These are phyloP conservation scores for Tubosaeta sp. DNA, from an alignment of 768 basidiomycete species.

Conservation along the genomic window DNA sequence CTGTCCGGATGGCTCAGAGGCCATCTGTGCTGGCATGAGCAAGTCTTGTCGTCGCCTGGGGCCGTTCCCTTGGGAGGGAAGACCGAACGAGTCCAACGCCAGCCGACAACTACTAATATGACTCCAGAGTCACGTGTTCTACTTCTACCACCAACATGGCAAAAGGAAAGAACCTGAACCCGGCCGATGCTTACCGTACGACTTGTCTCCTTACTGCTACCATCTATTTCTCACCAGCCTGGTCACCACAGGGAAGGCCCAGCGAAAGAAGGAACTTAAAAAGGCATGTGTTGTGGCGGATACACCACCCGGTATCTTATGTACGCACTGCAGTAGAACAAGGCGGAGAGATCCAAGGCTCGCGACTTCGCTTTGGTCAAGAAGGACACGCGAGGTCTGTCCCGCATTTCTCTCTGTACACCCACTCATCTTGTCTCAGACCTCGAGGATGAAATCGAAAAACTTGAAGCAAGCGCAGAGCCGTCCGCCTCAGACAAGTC, in stretches of 20 bases:
- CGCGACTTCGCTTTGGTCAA: slow-evolving; percentile 91
- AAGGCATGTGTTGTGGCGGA: slow-evolving; percentile 46
- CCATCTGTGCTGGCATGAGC: slow-evolving; percentile 28
- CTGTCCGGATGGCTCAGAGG: slow-evolving; percentile 19
- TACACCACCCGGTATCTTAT: slow-evolving; percentile 14
- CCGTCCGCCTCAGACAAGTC: slow-evolving; percentile 50
- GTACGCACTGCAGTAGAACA: slow-evolving; percentile 70
- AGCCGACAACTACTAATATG: slow-evolving; percentile 3
- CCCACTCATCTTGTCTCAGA: slow-evolving; percentile 41
- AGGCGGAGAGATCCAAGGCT: slow-evolving; percentile 72
- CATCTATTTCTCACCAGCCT: slow-evolving; percentile 1
- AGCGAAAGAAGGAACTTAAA: slow-evolving; percentile 91
- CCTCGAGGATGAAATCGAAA: slow-evolving; percentile 75
- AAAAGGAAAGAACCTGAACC: slow-evolving; percentile 84
- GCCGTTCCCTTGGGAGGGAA: slow-evolving; percentile 49
- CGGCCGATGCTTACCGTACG: slow-evolving; percentile 90
- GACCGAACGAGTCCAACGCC: slow-evolving; percentile 18
- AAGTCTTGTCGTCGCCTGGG: slow-evolving; percentile 16
- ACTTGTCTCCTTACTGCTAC: slow-evolving; percentile 11
- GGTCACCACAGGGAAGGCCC: slow-evolving; percentile 69
- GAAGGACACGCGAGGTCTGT: slow-evolving; percentile 82
- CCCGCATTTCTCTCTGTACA: neutral
- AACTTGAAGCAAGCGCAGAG: slow-evolving; percentile 49
- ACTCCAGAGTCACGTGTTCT: slow-evolving; percentile 30
- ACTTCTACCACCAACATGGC: slow-evolving; percentile 47